Base-by-base conservation (phyloP, 495 filamentous ascomycete genomes). In the Daldinia vernicosa region DNA sequence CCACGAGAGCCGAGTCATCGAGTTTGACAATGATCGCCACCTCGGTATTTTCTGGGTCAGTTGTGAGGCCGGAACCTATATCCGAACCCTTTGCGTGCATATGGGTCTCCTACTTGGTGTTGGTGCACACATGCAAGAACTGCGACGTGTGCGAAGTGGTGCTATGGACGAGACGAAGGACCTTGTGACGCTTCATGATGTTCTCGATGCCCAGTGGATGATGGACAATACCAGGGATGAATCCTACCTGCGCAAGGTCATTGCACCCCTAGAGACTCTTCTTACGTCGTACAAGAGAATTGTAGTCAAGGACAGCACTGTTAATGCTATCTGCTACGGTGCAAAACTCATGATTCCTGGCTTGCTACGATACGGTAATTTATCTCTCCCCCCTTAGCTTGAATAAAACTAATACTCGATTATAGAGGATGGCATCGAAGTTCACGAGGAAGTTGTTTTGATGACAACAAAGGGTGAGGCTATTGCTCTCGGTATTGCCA, bases 1-100 rank as follows among this genome's bases (percentile, higher is more conserved):
- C 75, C 90, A 98, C 80, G 92, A 98, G 82, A 94, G 91, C 85
- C 94, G 94, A 82, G 84, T 97, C 35, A 91, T 94, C 74, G 95
- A 99, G 82, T 99, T 97, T 77, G 95, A 98, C 81, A 97, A 98
- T 79, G 94, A 98, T 63, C 89, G 95, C 67, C 93, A 98, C 77
- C 87, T 99, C n/a, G 96, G 91, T 80, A 94, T 98, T 33, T 99
- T 99, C 88, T 98, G 95, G 95, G 96, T 98, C 65, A 95, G 92
- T 80, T 99, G 95, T 80, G 95, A 99, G 81, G 95, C 95, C 67
- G 95, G 95, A 76, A 98, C 95, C 33, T 99, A 99, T 77, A 98
- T 99, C 78, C 91, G 95, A 81, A 98, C 96, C 12, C 88, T 99
- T 22, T 99, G 95, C 83, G 95, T 98, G 39, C 95, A 99, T 83